Conservation (phyloP, 176 grass and related monocot genomes). For the Oryza coarctata region DNA sequence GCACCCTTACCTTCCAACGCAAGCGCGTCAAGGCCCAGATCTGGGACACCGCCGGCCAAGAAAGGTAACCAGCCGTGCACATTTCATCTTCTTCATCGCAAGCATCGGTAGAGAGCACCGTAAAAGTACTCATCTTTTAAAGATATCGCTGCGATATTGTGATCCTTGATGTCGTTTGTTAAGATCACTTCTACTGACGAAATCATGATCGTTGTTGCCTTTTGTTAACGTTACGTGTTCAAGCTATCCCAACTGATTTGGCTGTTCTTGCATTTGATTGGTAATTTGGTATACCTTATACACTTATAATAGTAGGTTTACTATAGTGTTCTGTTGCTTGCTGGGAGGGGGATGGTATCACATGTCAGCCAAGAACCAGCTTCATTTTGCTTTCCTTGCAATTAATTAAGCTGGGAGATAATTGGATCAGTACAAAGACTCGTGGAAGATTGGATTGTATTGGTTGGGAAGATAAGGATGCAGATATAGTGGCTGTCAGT, state of each 20-base stretch:
- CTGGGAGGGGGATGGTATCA: not conserved
- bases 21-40: conserved; percentile 75
- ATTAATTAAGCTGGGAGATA: not conserved
- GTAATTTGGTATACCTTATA: not conserved
- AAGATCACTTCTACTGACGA: too few relatives aligned
- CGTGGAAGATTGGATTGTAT: not conserved
- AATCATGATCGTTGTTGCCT: not conserved
- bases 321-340: not conserved
- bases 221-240: not conserved
- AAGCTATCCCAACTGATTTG: not conserved
- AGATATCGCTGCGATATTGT: too few relatives aligned
- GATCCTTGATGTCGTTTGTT: too few relatives aligned
- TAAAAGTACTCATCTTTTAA: too few relatives aligned
- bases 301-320: not conserved
- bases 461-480: conserved; percentile 17
- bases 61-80: conserved; percentile 40
- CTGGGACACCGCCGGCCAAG: conserved; percentile 76
- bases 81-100: not conserved
- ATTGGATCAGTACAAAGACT: not conserved
- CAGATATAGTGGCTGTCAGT: not conserved
- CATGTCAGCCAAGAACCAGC: not conserved
- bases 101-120: too few relatives aligned
- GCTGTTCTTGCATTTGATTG: not conserved
- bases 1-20: conserved; percentile 47
- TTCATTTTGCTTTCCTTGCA: not conserved